phyloP scores from a whole-genome alignment of 2,329 filamentous ascomycete genomes.

The Akanthomyces muscarius region DNA sequence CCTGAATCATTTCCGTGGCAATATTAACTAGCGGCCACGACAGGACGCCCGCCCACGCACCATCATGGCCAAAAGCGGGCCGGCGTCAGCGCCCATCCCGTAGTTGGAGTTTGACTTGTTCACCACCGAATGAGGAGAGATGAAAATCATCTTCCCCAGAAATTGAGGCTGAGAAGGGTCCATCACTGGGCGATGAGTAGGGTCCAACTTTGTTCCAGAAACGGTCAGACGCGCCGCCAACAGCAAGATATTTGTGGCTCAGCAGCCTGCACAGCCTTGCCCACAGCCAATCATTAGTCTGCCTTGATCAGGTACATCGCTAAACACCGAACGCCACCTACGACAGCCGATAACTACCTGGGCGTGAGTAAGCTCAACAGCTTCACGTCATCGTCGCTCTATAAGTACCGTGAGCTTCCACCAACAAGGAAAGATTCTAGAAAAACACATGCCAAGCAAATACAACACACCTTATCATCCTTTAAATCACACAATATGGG shows the following conservation, averaged over 20 bases:
- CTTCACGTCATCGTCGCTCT: neutral
- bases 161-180: conserved; percentile 8
- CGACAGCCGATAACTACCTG: neutral
- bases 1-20: neutral
- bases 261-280: conserved; percentile 4
- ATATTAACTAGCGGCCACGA: too few species aligned
- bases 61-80: neutral
- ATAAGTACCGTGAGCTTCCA: neutral
- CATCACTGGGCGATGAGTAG: neutral
- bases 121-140: neutral
- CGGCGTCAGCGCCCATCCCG: neutral
- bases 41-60: too few species aligned
- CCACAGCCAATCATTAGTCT: neutral
- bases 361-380: conserved; percentile 2
- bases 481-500: neutral
- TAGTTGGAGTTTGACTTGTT: neutral
- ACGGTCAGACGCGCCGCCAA: neutral
- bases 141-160: neutral
- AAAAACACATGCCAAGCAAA: neutral
- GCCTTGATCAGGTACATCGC: neutral
- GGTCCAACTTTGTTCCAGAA: neutral
- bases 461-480: neutral
- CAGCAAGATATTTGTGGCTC: neutral
- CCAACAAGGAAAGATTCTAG: neutral
- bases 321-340: neutral